Evolutionary conservation across 2,329 filamentous ascomycete genomes (phyloP).

Genomic region (Cercospora zeae-maydis): DNA sequence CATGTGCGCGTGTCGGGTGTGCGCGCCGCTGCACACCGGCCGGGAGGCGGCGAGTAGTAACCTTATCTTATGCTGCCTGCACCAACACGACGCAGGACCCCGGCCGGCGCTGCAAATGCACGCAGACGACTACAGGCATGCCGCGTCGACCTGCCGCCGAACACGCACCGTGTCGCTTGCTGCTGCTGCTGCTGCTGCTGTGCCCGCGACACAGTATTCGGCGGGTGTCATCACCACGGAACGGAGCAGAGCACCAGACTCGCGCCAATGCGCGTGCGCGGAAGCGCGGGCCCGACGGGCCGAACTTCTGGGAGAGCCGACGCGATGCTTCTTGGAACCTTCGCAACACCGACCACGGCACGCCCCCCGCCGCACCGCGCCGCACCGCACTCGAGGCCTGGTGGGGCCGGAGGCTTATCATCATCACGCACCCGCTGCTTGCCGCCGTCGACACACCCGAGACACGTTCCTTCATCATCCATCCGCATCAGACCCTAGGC

Average conservation of each 20-base stretch:
- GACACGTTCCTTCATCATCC: no score
- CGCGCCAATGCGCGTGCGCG: neutral
- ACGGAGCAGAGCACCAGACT: neutral
- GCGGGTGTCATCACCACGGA: neutral
- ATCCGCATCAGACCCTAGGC: no score
- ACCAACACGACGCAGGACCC: no score
- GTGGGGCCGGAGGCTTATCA: neutral
- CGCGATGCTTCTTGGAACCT: neutral
- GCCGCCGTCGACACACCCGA: neutral
- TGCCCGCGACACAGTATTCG: no score
- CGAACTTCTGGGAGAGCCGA: neutral
- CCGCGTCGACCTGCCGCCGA: no score
- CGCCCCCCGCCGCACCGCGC: neutral
- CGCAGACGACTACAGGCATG: neutral
- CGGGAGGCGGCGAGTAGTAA: no score
- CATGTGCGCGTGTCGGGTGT: neutral
- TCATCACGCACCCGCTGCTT: neutral
- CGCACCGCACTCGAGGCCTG: neutral
- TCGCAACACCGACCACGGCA: neutral
- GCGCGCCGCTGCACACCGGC: neutral
- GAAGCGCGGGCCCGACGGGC: neutral
- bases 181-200: no score
- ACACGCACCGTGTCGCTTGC: no score
- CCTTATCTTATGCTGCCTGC: neutral
- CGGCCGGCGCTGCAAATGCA: neutral